These are phyloP conservation scores for Aspergillus chevalieri DNA, from an alignment of 2,329 filamentous ascomycete genomes.

Conservation along the genomic window DNA sequence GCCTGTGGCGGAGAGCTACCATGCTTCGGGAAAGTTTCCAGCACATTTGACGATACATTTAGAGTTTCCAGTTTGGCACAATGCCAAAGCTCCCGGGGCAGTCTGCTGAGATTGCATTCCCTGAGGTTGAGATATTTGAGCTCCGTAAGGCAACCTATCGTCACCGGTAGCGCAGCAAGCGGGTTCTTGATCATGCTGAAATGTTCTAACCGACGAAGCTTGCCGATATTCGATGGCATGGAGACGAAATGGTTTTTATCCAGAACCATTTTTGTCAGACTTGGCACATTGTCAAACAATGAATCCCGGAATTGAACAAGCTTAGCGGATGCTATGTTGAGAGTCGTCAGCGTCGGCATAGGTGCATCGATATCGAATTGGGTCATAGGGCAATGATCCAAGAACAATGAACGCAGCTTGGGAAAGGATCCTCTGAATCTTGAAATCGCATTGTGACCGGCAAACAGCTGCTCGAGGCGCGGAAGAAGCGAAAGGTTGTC, in stretches of 20 bases:
- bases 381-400: conserved; percentile 93
- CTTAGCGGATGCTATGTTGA: conserved; percentile 89
- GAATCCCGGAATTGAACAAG: conserved; percentile 80
- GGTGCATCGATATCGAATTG: conserved; percentile 76
- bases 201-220: conserved; percentile 74
- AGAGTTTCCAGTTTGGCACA: conserved; percentile 83
- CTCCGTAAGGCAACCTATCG: conserved; percentile 82
- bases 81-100: conserved; percentile 95
- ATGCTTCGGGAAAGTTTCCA: conserved; percentile 85
- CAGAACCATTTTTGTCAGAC: conserved; percentile 77
- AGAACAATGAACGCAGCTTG: conserved; percentile 71
- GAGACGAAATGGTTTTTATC: conserved; percentile 96
- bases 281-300: conserved; percentile 79
- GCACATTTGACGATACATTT: conserved; percentile 90
- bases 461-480: conserved; percentile 77
- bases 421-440: conserved; percentile 86
- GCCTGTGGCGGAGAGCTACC: conserved; percentile 59
- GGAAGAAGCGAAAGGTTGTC: conserved; percentile 80
- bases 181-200: conserved; percentile 93
- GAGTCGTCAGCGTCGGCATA: conserved; percentile 72
- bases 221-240: conserved; percentile 77
- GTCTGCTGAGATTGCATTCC: conserved; percentile 83
- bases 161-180: conserved; percentile 72
- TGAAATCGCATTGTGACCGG: conserved; percentile 88
- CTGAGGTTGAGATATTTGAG: conserved; percentile 80